Conservation (phyloP, 140 eudicot genomes). For the Oenanthe javanica region DNA sequence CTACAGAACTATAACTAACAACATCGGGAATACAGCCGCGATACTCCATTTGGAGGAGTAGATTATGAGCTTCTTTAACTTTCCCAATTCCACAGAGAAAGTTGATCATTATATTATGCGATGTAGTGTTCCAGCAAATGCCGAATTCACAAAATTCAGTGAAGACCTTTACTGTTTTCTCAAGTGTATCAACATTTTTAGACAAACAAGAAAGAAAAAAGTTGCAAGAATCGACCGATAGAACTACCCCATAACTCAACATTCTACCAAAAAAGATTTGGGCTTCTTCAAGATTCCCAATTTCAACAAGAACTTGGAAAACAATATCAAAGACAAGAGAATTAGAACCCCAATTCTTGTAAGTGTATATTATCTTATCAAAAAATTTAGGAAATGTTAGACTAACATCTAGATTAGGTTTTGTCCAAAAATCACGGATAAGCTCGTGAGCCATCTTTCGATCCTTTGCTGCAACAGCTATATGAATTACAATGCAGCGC, state of each 20-base stretch:
- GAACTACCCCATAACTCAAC: constrained; percentile 62
- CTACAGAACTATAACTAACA: constrained; percentile 68
- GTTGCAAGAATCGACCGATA: constrained; percentile 70
- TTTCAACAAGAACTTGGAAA: constrained; percentile 74
- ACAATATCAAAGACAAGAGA: constrained; percentile 78
- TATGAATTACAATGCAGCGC: constrained; percentile 72
- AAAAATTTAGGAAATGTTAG: constrained; percentile 47
- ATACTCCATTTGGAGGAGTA: constrained; percentile 72
- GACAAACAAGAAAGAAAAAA: constrained; percentile 47
- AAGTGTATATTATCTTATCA: constrained; percentile 75
- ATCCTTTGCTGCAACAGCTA: constrained; percentile 71
- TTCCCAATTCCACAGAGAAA: constrained; percentile 60
- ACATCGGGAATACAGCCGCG: constrained; percentile 66
- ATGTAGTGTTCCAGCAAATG: constrained; percentile 59
- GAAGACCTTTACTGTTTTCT: constrained; percentile 35
- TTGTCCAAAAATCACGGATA: constrained; percentile 63
- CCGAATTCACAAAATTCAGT: constrained; percentile 56
- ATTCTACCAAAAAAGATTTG: constrained; percentile 58
- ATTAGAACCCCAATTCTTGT: constrained; percentile 85
- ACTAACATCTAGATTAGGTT: constrained; percentile 38
- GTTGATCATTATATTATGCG: constrained; percentile 65
- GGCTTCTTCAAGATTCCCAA: constrained; percentile 57
- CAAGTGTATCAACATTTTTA: constrained; percentile 26
- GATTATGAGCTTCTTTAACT: constrained; percentile 77
- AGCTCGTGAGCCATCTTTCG: constrained; percentile 41